These are phyloP conservation scores for Sordariomycetes sp. DNA, from an alignment of 2,329 filamentous ascomycete genomes.

Conservation along the genomic window DNA sequence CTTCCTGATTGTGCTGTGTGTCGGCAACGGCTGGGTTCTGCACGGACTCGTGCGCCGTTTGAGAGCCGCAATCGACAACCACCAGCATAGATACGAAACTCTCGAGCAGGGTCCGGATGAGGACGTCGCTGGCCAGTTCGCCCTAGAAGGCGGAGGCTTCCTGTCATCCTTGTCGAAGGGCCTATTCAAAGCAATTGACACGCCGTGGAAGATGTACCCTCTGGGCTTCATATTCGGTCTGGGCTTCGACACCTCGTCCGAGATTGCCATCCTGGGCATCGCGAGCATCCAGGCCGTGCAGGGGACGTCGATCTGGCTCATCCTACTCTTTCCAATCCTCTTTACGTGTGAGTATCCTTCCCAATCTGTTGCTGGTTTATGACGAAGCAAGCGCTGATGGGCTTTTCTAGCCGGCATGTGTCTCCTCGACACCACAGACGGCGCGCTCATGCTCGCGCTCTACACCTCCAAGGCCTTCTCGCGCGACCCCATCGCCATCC, in stretches of 20 bases:
- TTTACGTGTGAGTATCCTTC: conserved; percentile 59
- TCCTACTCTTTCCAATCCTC: conserved; percentile 80
- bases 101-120: conserved; percentile 13
- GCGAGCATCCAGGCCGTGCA: conserved; percentile 77
- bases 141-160: conserved; percentile 69
- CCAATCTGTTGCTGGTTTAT: too few species aligned
- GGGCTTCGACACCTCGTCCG: conserved; percentile 91
- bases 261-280: conserved; percentile 87
- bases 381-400: too few species aligned
- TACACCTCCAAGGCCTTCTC: conserved; percentile 77
- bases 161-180: conserved; percentile 62
- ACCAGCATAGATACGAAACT: too few species aligned
- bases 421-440: conserved; percentile 83
- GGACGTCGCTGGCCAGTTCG: conserved; percentile 38
- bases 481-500: conserved; percentile 74
- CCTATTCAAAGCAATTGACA: conserved; percentile 65
- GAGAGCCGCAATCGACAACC: conserved; percentile 42
- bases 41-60: conserved; percentile 67
- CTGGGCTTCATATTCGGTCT: conserved; percentile 82
- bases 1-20: conserved; percentile 72
- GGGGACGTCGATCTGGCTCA: conserved; percentile 88
- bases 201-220: conserved; percentile 94
- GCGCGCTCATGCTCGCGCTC: conserved; percentile 88
- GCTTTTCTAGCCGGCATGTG: conserved; percentile 87
- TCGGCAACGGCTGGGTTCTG: conserved; percentile 80